Evolutionary conservation across 208 protist genomes (phyloP).

Genomic region (Jaenimonas drosophilae): DNA sequence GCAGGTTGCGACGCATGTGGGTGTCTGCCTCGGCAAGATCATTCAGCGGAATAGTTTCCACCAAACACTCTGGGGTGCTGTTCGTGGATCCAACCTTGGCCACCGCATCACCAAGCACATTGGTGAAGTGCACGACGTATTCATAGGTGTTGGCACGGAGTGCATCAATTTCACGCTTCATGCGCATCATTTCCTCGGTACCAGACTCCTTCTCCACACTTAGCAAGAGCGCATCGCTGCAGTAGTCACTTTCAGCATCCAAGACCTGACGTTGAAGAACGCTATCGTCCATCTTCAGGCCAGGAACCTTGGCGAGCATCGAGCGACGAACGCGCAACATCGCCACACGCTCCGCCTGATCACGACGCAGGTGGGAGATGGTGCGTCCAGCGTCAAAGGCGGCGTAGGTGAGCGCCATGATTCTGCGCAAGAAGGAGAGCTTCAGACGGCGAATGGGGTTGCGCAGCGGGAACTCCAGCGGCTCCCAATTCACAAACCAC

Average conservation of each 20-base stretch:
- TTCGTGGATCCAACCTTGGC: conserved; percentile 9
- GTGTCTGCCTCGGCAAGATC: conserved; percentile 17
- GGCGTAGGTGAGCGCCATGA: conserved; percentile 29
- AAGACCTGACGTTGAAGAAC: too few species aligned
- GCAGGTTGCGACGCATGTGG: conserved; percentile 25
- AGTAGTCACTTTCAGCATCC: background rate
- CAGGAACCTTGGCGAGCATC: background rate
- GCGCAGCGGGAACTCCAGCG: conserved; percentile 17
- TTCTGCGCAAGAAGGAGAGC: conserved; percentile 23
- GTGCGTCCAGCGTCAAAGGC: conserved; percentile 18
- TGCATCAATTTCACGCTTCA: background rate
- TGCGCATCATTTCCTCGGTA: background rate
- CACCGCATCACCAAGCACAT: conserved; percentile 7
- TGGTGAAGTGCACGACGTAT: conserved; percentile 12
- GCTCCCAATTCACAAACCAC: conserved; percentile 37
- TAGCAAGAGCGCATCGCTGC: background rate
- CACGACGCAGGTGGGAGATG: conserved; percentile 8
- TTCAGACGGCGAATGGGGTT: conserved; percentile 32
- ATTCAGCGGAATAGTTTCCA: conserved; percentile 23
- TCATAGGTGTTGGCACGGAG: conserved; percentile 17
- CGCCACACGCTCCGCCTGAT: conserved; percentile 15
- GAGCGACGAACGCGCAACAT: conserved; percentile 9
- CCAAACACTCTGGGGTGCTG: conserved; percentile 17
- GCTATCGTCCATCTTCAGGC: background rate
- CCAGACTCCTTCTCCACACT: background rate